Conservation (phyloP, 2,329 filamentous ascomycete genomes). For the Coniochaeta sp. region DNA sequence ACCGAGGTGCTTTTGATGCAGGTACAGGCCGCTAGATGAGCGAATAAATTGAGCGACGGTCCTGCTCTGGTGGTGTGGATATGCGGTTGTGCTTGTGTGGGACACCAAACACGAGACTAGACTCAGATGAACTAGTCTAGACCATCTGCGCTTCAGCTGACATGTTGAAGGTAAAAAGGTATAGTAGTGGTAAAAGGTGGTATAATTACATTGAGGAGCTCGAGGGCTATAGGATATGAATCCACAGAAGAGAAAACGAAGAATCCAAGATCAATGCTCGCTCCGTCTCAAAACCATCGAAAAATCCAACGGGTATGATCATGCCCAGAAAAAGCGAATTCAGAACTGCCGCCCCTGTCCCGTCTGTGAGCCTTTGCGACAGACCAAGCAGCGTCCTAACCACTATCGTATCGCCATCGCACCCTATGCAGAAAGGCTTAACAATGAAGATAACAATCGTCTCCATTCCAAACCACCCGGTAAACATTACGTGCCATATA, state of each 20-base stretch:
- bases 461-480: background rate
- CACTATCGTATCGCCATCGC: background rate
- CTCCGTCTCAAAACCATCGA: background rate
- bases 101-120: too few relatives aligned
- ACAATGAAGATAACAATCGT: background rate
- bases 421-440: background rate
- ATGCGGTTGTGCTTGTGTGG: too few relatives aligned
- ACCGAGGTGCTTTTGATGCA: background rate
- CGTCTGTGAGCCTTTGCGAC: too few relatives aligned
- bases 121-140: background rate
- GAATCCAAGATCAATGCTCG: background rate
- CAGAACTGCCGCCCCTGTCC: too few relatives aligned
- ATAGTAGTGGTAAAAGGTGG: background rate
- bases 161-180: too few relatives aligned
- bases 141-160: too few relatives aligned
- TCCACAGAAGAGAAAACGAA: too few relatives aligned
- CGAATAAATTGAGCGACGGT: background rate
- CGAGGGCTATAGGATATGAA: background rate
- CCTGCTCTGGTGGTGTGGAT: background rate
- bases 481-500: constrained; percentile 1
- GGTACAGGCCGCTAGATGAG: background rate
- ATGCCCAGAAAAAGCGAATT: too few relatives aligned
- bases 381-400: background rate
- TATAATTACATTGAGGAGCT: too few relatives aligned
- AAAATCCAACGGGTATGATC: too few relatives aligned